Conservation (phyloP, 2,329 filamentous ascomycete genomes). For the Pseudocercospora vitis region DNA sequence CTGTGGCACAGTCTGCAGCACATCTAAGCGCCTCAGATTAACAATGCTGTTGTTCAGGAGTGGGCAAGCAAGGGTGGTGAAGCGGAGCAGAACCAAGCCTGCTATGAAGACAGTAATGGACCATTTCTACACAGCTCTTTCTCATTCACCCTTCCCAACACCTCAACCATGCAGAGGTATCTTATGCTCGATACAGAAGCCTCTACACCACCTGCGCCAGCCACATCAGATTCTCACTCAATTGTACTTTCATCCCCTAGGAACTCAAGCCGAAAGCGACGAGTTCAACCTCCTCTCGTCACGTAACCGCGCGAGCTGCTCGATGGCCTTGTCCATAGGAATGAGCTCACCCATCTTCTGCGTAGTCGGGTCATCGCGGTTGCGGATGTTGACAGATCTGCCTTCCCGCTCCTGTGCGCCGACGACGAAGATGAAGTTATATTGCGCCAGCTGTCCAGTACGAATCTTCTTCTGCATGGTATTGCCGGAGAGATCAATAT, state of each 20-base stretch:
- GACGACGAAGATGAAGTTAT: constrained; percentile 79
- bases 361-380: constrained; percentile 62
- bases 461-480: constrained; percentile 89
- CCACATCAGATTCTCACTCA: neutral
- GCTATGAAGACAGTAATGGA: too few relatives aligned
- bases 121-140: neutral
- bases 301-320: constrained; percentile 51
- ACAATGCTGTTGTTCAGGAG: too few relatives aligned
- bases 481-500: constrained; percentile 71
- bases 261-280: neutral
- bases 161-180: too few relatives aligned
- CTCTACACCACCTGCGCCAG: neutral
- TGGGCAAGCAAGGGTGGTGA: too few relatives aligned
- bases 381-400: constrained; percentile 63
- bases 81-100: too few relatives aligned
- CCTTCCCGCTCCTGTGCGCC: constrained; percentile 62
- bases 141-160: neutral
- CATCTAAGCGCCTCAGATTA: too few relatives aligned
- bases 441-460: constrained; percentile 74
- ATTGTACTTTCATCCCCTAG: neutral
- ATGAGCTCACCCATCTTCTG: constrained; percentile 64
- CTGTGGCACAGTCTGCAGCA: too few relatives aligned
- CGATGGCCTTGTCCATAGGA: constrained; percentile 59
- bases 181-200: too few relatives aligned
- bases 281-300: constrained; percentile 43